Conservation (phyloP, 495 filamentous ascomycete species). For the Podospora appendiculata region DNA sequence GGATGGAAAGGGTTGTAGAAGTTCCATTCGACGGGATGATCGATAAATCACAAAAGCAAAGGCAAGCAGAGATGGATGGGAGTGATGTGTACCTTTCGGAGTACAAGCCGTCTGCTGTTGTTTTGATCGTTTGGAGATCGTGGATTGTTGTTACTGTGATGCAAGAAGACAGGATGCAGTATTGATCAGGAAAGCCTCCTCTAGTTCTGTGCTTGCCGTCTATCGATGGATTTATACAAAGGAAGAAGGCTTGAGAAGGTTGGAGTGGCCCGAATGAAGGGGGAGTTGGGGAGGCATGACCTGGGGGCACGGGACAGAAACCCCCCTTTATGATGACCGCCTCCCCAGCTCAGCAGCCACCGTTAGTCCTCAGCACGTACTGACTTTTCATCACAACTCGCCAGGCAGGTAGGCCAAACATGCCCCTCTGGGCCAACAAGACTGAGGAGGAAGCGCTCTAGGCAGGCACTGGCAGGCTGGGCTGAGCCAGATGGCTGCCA, state of each 20-base stretch:
- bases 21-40: too few species aligned
- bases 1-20: too few species aligned
- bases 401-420: neutral
- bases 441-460: neutral
- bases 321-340: conserved; percentile 8
- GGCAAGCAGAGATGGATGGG: too few species aligned
- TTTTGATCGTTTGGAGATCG: too few species aligned
- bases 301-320: conserved; percentile 9
- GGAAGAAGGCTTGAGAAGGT: conserved; percentile 3
- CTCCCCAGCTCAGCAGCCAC: too few species aligned
- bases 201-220: neutral
- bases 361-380: neutral
- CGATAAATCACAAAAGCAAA: too few species aligned
- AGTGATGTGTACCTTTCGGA: too few species aligned
- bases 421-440: neutral
- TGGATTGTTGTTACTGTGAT: neutral
- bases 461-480: neutral
- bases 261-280: conserved; percentile 9
- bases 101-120: too few species aligned
- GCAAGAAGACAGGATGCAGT: neutral
- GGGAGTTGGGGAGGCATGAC: conserved; percentile 6
- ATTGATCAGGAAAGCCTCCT: neutral
- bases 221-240: conserved; percentile 1
- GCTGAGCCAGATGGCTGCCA: conserved; percentile 9
- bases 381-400: too few species aligned